These are phyloP conservation scores for Marasmius tenuissimus DNA, from an alignment of 1,284 basidiomycete species.

Conservation along the genomic window DNA sequence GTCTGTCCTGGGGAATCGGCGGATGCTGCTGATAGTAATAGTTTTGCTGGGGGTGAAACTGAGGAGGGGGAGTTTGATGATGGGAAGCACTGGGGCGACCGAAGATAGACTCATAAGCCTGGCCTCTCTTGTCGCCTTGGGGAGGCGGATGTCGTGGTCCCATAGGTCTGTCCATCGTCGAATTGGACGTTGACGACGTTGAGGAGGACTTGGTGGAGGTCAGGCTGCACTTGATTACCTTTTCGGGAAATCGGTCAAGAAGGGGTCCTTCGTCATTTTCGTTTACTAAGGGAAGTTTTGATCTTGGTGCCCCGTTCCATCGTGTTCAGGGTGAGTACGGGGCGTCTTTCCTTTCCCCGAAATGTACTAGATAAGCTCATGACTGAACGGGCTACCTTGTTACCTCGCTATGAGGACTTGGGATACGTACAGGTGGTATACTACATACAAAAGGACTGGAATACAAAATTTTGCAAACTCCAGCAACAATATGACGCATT, in stretches of 20 bases:
- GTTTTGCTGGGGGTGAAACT: constrained; percentile 21
- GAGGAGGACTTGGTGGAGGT: background rate
- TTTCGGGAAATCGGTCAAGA: background rate
- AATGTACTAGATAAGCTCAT: too few relatives aligned
- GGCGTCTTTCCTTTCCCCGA: too few relatives aligned
- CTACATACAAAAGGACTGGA: too few relatives aligned
- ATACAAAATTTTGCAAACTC: too few relatives aligned
- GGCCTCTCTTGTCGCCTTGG: constrained; percentile 60
- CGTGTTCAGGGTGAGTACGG: too few relatives aligned
- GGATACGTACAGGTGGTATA: too few relatives aligned
- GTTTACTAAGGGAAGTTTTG: background rate
- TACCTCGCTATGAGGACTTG: too few relatives aligned
- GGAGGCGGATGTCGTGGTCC: constrained; percentile 62
- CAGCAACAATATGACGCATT: too few relatives aligned
- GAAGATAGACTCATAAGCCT: constrained; percentile 83
- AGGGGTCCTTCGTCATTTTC: background rate
- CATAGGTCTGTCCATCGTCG: constrained; percentile 51
- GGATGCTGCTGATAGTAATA: constrained; percentile 24
- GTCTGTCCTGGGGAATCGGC: constrained; percentile 26
- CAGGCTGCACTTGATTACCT: background rate
- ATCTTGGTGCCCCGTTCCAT: too few relatives aligned
- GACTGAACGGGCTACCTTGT: too few relatives aligned
- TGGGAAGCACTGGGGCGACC: constrained; percentile 65
- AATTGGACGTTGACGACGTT: background rate
- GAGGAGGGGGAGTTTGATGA: constrained; percentile 39